Conservation (phyloP, 176 grass and related monocot genomes). For the Musa itinerans region DNA sequence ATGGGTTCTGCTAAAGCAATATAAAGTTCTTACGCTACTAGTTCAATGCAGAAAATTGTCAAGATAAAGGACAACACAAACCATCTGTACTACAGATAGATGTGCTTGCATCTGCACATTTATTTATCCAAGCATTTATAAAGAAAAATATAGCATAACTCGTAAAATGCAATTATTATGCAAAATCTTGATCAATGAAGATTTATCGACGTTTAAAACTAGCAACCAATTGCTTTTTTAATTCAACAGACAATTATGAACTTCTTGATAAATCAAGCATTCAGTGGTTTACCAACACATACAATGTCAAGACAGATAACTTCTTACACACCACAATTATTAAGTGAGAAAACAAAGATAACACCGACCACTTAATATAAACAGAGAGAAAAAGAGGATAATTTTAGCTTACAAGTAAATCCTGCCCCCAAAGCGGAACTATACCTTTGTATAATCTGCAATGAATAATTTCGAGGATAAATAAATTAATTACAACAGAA, state of each 20-base stretch:
- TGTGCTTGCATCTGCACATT: background rate
- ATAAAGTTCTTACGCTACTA: background rate
- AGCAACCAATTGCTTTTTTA: background rate
- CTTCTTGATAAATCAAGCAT: background rate
- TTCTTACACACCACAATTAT: background rate
- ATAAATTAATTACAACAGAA: background rate
- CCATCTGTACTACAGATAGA: background rate
- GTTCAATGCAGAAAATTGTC: background rate
- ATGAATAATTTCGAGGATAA: conserved; percentile 5
- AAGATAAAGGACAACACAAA: background rate
- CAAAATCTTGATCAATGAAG: too few species aligned
- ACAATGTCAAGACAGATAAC: too few species aligned
- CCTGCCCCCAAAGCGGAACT: conserved; percentile 89
- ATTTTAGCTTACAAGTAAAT: conserved; percentile 64
- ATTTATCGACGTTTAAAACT: background rate
- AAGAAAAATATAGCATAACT: background rate
- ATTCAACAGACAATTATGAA: background rate
- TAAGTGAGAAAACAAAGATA: background rate
- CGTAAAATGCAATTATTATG: too few species aligned
- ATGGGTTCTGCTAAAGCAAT: too few species aligned
- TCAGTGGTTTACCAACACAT: too few species aligned
- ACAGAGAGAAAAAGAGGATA: background rate
- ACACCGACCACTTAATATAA: background rate
- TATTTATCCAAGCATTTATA: background rate
- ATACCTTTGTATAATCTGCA: conserved; percentile 79